Evolutionary conservation across 805 yeast genomes (phyloP).

Genomic region (Candida boleticola): DNA sequence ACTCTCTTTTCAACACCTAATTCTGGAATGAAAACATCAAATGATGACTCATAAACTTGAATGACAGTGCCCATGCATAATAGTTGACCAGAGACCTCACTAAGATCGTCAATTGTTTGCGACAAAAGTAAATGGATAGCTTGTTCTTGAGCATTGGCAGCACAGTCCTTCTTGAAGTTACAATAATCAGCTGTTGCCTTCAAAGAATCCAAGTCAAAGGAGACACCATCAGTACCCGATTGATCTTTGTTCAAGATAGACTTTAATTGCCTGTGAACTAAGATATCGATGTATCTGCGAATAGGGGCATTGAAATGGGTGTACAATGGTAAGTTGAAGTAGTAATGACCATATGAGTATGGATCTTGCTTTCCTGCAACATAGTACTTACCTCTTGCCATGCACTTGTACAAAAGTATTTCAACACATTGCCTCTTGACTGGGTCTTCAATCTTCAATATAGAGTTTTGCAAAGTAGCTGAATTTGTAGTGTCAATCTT

Average conservation of each 20-base stretch:
- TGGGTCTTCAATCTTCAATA: slow-evolving; percentile 61
- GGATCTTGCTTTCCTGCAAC: slow-evolving; percentile 86
- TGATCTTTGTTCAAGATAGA: slow-evolving; percentile 44
- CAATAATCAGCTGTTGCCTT: slow-evolving; percentile 88
- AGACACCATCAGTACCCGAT: background rate
- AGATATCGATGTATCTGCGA: slow-evolving; percentile 86
- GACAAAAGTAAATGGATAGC: slow-evolving; percentile 83
- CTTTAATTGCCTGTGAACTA: slow-evolving; percentile 91
- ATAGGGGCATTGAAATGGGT: slow-evolving; percentile 94
- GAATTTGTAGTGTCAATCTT: slow-evolving; percentile 73
- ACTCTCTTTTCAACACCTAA: slow-evolving; percentile 94
- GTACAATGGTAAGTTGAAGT: slow-evolving; percentile 78
- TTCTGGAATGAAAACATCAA: slow-evolving; percentile 89
- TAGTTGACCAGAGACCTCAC: slow-evolving; percentile 72
- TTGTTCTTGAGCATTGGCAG: slow-evolving; percentile 90
- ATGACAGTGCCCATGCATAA: slow-evolving; percentile 82
- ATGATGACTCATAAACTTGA: slow-evolving; percentile 94
- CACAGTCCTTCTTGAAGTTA: slow-evolving; percentile 93
- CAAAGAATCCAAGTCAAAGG: slow-evolving; percentile 62
- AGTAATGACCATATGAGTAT: slow-evolving; percentile 74
- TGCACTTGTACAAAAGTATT: slow-evolving; percentile 73
- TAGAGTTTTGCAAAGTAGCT: slow-evolving; percentile 67
- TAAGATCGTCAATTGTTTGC: slow-evolving; percentile 77
- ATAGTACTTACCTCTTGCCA: slow-evolving; percentile 83
- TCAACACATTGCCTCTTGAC: slow-evolving; percentile 71